These are phyloP conservation scores for Fraxinus quadrangulata DNA, from an alignment of 257 asterid genomes.

Conservation along the genomic window DNA sequence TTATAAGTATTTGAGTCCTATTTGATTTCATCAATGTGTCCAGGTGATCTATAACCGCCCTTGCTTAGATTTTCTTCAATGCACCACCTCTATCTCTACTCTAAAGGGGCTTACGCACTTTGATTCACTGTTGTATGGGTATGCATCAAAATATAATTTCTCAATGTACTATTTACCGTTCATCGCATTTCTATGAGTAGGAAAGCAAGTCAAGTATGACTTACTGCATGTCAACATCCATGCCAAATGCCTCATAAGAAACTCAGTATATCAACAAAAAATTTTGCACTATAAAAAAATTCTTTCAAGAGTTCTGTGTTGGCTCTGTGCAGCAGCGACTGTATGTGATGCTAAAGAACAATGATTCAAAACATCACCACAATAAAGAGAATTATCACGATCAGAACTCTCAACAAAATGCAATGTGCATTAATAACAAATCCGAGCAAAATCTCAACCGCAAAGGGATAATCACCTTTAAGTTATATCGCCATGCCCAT, in stretches of 20 bases:
- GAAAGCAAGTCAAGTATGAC: neutral
- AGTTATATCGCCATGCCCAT: slow-evolving; percentile 91
- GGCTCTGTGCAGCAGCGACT: neutral
- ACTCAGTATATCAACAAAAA: neutral
- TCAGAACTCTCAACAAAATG: neutral
- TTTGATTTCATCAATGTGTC: too few relatives aligned
- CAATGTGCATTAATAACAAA: neutral
- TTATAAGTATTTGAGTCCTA: too few relatives aligned
- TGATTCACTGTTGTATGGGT: too few relatives aligned
- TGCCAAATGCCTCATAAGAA: neutral
- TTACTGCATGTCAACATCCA: too few relatives aligned
- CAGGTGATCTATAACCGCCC: too few relatives aligned
- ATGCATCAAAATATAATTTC: too few relatives aligned
- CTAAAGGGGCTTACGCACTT: too few relatives aligned
- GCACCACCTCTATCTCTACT: too few relatives aligned
- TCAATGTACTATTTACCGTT: too few relatives aligned
- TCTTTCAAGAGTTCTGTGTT: neutral
- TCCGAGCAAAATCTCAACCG: neutral
- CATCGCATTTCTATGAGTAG: neutral
- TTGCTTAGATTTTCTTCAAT: too few relatives aligned
- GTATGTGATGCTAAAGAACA: neutral
- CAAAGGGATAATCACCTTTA: slow-evolving; percentile 58
- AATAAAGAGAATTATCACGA: neutral
- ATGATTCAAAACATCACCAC: neutral
- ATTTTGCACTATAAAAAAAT: neutral